Evolutionary conservation across 2,329 filamentous ascomycete species (phyloP), one percentile per base, ranked within the genome.

Genomic region (Rhynchosporium agropyri): DNA sequence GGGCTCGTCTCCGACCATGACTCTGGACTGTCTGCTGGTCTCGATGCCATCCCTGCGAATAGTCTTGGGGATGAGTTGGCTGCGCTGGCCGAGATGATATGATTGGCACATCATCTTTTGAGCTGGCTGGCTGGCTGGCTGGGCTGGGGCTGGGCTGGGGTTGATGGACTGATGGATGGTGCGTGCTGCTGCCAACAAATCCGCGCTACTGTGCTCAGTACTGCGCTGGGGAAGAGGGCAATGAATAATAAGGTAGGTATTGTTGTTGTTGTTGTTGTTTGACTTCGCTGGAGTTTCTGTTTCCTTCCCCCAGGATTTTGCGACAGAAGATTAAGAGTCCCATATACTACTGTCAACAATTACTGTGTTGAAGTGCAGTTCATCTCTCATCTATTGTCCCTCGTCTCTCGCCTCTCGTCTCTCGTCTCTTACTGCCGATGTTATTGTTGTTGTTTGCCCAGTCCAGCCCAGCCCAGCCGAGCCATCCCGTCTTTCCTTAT

Each of bases 151-250:
- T 48, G 51, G 38, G 26, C 15, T 12, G n/a, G 43, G 33, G 43
- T 38, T 38, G 38, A 43, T 36, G 38, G 20, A 5, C 13, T 26
- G 45, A 7, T 38, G 60, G 49, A 15, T 36, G 45, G 10, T 29
- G 46, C 28, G 15, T 57, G 50, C 45, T 63, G 62, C 45, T 64
- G 62, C 62, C 62, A 64, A 58, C 62, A 60, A 64, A 64, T 64
- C 62, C 58, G 49, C 62, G 62, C 62, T 61, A 61, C 36, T 42
- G 29, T 36, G 9, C 33, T 36, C 6, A 6, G 31, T 8, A n/a
- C 38, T 31, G 28, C n/a, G 54, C 38, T 43, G 15, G 4, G 38
- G 9, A 36, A 43, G 40, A 43, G 7, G 15, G 40, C 8, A 4
- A 3, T 13, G 40, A 15, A 13, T 7, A 46, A 6, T 4, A 26